phyloP scores from a whole-genome alignment of 169 alveolate genomes.

The Cryptosporidium canis region DNA sequence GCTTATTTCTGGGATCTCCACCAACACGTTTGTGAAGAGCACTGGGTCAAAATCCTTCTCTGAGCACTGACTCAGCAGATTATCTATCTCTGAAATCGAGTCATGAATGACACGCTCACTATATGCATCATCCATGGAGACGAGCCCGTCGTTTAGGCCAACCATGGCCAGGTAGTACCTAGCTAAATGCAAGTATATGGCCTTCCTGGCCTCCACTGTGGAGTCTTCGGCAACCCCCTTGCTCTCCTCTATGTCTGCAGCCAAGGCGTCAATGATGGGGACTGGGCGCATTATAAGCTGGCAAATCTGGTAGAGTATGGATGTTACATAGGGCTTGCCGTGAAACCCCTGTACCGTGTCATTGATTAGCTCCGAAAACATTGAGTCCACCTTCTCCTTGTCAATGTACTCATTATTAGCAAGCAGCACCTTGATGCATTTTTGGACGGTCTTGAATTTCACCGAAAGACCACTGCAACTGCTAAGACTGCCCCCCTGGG shows the following conservation, averaged over 20 bases:
- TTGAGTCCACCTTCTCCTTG: background rate
- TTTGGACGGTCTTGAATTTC: background rate
- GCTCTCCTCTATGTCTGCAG: background rate
- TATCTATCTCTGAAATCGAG: background rate
- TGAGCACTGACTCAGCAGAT: background rate
- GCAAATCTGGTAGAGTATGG: slow-evolving; percentile 10
- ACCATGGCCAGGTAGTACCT: slow-evolving; percentile 1
- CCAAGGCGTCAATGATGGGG: background rate
- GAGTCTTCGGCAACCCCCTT: background rate
- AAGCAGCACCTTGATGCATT: background rate
- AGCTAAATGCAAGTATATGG: slow-evolving; percentile 4
- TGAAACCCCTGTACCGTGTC: background rate
- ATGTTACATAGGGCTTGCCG: background rate
- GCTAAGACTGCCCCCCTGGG: background rate
- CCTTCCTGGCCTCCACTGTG: background rate
- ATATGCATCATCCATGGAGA: background rate
- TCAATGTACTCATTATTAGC: slow-evolving; percentile 21
- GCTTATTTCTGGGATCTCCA: slow-evolving; percentile 51
- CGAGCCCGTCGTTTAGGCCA: background rate
- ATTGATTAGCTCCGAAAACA: slow-evolving; percentile 1
- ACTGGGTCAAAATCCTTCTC: slow-evolving; percentile 1
- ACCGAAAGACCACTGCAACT: background rate
- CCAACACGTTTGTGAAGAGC: slow-evolving; percentile 7
- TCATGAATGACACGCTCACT: background rate
- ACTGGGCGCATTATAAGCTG: background rate